These are phyloP conservation scores for Hypoxylon fragiforme DNA, from an alignment of 495 filamentous ascomycete species.

Conservation along the genomic window DNA sequence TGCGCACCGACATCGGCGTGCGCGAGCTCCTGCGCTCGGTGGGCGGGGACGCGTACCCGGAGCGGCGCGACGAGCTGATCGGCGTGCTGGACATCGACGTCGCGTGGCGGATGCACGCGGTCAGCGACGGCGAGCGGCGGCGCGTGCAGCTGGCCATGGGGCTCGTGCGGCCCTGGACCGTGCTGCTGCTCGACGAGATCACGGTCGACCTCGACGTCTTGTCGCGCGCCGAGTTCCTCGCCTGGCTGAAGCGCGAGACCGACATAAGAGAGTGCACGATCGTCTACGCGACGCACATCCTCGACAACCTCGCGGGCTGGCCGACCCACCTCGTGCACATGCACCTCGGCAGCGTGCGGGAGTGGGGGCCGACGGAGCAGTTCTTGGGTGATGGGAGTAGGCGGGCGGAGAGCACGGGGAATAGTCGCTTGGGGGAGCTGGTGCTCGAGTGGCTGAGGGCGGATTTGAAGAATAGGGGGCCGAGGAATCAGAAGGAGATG, in stretches of 20 bases:
- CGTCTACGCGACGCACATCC: conserved; percentile 96
- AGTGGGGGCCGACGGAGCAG: conserved; percentile 71
- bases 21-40: conserved; percentile 80
- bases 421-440: conserved; percentile 78
- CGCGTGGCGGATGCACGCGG: conserved; percentile 91
- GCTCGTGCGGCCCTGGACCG: conserved; percentile 86
- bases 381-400: conserved; percentile 49
- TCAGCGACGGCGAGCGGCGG: conserved; percentile 86
- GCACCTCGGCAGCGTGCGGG: conserved; percentile 82
- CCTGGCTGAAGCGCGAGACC: conserved; percentile 85
- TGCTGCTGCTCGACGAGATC: conserved; percentile 93
- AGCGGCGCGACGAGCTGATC: conserved; percentile 82
- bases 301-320: conserved; percentile 92
- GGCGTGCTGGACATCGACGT: conserved; percentile 89
- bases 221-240: conserved; percentile 79
- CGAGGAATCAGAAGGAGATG: conserved; percentile 60
- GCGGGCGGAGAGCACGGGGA: conserved; percentile 59
- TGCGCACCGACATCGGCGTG: conserved; percentile 92
- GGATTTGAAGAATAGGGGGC: conserved; percentile 80
- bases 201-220: conserved; percentile 95
- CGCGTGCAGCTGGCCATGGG: conserved; percentile 97
- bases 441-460: conserved; percentile 85
- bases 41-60: conserved; percentile 80
- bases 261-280: conserved; percentile 80
- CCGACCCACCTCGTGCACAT: conserved; percentile 95